These are phyloP conservation scores for Acidiella bohemica DNA, from an alignment of 495 filamentous ascomycete genomes.

Conservation along the genomic window DNA sequence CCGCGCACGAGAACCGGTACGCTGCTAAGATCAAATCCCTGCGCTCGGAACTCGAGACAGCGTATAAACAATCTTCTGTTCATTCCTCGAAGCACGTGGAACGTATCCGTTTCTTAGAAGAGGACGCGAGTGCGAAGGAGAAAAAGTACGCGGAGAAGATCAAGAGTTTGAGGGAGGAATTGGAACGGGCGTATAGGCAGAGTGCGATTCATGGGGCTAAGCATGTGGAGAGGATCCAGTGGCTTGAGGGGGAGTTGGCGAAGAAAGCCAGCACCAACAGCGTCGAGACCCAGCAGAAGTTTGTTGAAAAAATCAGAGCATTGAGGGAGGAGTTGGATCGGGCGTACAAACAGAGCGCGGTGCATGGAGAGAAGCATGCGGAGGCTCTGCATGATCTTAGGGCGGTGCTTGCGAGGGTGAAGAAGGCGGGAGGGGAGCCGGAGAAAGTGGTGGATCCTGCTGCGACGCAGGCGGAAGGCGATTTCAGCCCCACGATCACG, in stretches of 20 bases:
- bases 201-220: conserved; percentile 14
- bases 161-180: conserved; percentile 4
- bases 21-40: conserved; percentile 9
- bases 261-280: no score
- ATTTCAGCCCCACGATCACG: conserved; percentile 25
- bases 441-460: conserved; percentile 23
- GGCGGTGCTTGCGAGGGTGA: conserved; percentile 47
- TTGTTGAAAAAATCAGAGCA: conserved; percentile 6
- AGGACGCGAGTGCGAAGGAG: no score
- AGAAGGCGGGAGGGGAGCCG: background rate
- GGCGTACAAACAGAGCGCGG: conserved; percentile 16
- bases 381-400: conserved; percentile 11
- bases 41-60: conserved; percentile 8
- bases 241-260: conserved; percentile 23
- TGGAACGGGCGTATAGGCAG: conserved; percentile 16
- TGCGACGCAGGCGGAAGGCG: conserved; percentile 43
- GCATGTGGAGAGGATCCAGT: conserved; percentile 14
- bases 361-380: conserved; percentile 16
- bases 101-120: no score
- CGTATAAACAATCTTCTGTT: conserved; percentile 15
- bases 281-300: no score
- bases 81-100: conserved; percentile 16
- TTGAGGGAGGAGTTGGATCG: conserved; percentile 10
- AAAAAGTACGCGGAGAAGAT: conserved; percentile 7
- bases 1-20: conserved; percentile 5